These are phyloP conservation scores for Cymodocea nodosa DNA, from an alignment of 116 monocot species.

Conservation along the genomic window DNA sequence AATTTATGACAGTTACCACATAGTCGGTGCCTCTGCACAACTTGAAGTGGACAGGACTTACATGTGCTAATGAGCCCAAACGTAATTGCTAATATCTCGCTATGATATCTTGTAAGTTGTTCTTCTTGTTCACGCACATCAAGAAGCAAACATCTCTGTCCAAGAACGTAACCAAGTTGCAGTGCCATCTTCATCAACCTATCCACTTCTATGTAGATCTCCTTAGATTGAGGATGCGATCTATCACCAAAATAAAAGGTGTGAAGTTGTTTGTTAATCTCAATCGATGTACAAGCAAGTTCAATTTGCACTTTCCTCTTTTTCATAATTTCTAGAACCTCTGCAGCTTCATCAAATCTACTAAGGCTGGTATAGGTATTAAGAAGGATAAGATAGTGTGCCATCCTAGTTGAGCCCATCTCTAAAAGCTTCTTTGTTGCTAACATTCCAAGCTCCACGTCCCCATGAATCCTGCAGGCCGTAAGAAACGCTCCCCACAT, in stretches of 20 bases:
- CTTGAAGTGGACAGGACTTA: slow-evolving; percentile 36
- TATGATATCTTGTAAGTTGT: slow-evolving; percentile 32
- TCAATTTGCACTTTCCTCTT: slow-evolving; percentile 41
- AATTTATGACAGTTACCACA: slow-evolving; percentile 61
- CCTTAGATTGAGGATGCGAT: slow-evolving; percentile 39
- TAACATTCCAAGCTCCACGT: slow-evolving; percentile 63
- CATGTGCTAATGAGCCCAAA: slow-evolving; percentile 73
- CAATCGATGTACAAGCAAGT: slow-evolving; percentile 78
- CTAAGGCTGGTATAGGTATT: slow-evolving; percentile 56
- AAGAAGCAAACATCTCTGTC: slow-evolving; percentile 43
- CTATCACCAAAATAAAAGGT: slow-evolving; percentile 53
- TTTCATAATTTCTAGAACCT: slow-evolving; percentile 38
- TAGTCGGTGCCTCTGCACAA: slow-evolving; percentile 61
- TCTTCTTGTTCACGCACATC: slow-evolving; percentile 63
- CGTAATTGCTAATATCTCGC: slow-evolving; percentile 70
- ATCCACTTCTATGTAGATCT: slow-evolving; percentile 54
- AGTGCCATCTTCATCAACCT: slow-evolving; percentile 43
- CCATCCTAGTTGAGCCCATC: slow-evolving; percentile 64
- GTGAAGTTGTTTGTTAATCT: slow-evolving; percentile 45
- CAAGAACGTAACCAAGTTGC: slow-evolving; percentile 41
- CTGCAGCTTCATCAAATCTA: slow-evolving; percentile 43
- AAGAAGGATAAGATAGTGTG: slow-evolving; percentile 68
- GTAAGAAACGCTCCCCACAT: too few relatives aligned
- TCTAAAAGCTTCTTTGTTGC: slow-evolving; percentile 67
- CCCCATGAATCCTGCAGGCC: slow-evolving; percentile 75